phyloP scores from a whole-genome alignment of 176 grass and related monocot species.

The Paspalum notatum region DNA sequence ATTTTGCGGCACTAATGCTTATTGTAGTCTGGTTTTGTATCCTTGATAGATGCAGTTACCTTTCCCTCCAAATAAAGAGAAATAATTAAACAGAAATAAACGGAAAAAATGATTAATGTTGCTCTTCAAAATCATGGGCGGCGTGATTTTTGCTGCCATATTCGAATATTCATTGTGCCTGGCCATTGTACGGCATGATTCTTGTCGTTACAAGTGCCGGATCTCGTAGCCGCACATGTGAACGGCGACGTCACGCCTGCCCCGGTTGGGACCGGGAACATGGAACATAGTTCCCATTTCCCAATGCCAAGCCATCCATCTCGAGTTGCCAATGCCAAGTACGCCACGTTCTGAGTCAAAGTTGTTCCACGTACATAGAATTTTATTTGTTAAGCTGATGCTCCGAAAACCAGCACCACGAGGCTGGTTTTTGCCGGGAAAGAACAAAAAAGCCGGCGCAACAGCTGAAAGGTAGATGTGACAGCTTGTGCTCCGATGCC shows the following conservation, averaged over 20 bases:
- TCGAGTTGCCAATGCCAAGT: background rate
- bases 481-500: background rate
- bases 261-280: background rate
- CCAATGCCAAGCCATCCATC: background rate
- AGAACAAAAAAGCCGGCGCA: no score
- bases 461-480: background rate
- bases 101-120: background rate
- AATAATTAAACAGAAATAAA: conserved; percentile 7
- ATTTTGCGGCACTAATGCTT: conserved; percentile 38
- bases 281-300: no score
- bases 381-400: background rate
- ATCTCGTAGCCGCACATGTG: background rate
- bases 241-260: background rate
- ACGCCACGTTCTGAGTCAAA: background rate
- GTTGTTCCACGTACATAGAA: background rate
- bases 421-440: background rate
- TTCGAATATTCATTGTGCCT: background rate
- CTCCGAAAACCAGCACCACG: background rate
- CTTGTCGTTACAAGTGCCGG: background rate
- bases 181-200: background rate
- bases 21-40: background rate
- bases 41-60: background rate
- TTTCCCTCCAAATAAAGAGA: conserved; percentile 15
- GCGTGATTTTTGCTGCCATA: conserved; percentile 1
- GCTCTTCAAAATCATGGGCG: background rate